Evolutionary conservation across 352 stramenopile species (phyloP), one percentile per base, ranked within the genome.

Genomic region (Phytophthora pisi): DNA sequence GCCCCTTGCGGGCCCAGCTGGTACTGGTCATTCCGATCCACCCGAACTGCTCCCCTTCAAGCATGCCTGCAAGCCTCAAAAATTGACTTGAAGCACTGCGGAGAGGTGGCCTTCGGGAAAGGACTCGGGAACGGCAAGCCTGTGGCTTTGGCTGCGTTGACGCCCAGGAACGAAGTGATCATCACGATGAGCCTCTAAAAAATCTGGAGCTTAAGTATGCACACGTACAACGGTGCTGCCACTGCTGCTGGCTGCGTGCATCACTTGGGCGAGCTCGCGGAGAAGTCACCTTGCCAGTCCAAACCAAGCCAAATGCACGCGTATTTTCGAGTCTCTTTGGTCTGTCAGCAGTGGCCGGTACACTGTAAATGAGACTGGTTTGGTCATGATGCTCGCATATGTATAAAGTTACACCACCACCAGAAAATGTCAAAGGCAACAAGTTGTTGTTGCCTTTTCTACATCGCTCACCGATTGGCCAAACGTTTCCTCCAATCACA

Each of bases 21-120:
- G 54, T 42, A 20, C 46, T 20, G 43, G 18, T 40, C 20, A 66
- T 66, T 70, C 47, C 13, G 24, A 59, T 69, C 62, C 49, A 47
- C 23, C 40, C 15, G 56, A 66, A 61, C 5, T 16, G 50, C 58
- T 57, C 52, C 36, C 26, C 16, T n/a, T 38, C 51, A 23, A 67
- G 6, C 18, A 6, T 9, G 28, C 34, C 24, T 15, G 34, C 24
- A 30, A n/a, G n/a, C 51, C 51, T 10, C 28, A 64, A 58, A 49
- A 57, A 40, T 59, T 52, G 58, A 36, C 34, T 56, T 57, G 10
- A 64, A 62, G 16, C 20, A 31, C 36, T 15, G 20, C 46, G 23
- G 23, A 57, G 34, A 45, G 16, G 26, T 58, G 23, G 31, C 34
- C 46, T 51, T 34, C 30, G 38, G 20, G n/a, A 64, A 47, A 64